phyloP scores from a whole-genome alignment of 768 basidiomycete species.

The Lentinula sp. region DNA sequence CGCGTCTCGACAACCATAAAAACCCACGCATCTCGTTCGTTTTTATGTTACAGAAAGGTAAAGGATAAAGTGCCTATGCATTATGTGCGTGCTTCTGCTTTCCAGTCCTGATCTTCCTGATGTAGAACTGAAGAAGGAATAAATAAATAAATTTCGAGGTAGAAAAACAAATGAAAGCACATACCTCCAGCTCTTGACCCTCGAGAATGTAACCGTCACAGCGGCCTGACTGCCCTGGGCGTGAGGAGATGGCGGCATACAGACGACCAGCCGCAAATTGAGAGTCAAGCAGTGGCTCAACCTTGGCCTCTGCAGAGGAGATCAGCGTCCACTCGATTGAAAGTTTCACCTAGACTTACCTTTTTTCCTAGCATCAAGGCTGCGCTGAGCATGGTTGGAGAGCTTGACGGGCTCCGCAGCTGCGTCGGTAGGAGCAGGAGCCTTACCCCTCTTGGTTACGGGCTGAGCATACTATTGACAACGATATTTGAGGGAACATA shows the following conservation, averaged over 20 bases:
- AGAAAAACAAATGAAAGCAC: slow-evolving; percentile 13
- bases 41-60: slow-evolving; percentile 3
- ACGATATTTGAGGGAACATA: not conserved
- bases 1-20: not conserved
- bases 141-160: slow-evolving; percentile 13
- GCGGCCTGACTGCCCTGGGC: slow-evolving; percentile 96
- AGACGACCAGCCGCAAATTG: slow-evolving; percentile 95
- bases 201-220: slow-evolving; percentile 97
- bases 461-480: slow-evolving; percentile 82
- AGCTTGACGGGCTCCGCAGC: slow-evolving; percentile 65
- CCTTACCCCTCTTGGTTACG: slow-evolving; percentile 86
- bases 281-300: slow-evolving; percentile 82
- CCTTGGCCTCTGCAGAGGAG: slow-evolving; percentile 64
- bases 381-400: slow-evolving; percentile 88
- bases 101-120: slow-evolving; percentile 86
- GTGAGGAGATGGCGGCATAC: slow-evolving; percentile 88
- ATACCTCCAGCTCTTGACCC: slow-evolving; percentile 96
- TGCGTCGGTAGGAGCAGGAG: slow-evolving; percentile 38
- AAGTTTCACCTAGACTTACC: slow-evolving; percentile 33
- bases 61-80: slow-evolving; percentile 23
- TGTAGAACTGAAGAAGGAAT: slow-evolving; percentile 67
- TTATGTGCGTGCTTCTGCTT: slow-evolving; percentile 90
- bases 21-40: not conserved
- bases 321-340: not conserved
- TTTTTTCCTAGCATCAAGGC: slow-evolving; percentile 86